A percentile compares a stretch with the other conserved stretches of the same genome.
phyloP scores from a whole-genome alignment of 2,329 filamentous ascomycete species.

The Didymella pomorum region DNA sequence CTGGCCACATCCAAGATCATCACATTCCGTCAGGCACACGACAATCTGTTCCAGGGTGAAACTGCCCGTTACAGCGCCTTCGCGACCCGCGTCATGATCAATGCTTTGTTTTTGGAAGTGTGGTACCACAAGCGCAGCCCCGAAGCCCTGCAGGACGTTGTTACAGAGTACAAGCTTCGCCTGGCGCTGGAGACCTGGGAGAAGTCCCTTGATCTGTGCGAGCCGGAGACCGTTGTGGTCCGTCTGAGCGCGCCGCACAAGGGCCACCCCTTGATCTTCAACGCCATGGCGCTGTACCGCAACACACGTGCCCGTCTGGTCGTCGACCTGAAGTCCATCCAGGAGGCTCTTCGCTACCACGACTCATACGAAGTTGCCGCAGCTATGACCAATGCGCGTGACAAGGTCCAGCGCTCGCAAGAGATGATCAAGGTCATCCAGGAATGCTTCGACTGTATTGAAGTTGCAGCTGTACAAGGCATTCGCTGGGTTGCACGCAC shows the following conservation, averaged over 20 bases:
- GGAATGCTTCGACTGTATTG: constrained; percentile 96
- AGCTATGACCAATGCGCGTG: constrained; percentile 92
- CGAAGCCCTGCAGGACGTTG: constrained; percentile 95
- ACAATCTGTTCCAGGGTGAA: constrained; percentile 94
- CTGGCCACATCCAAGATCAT: constrained; percentile 74
- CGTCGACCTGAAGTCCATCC: constrained; percentile 93
- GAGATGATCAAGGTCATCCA: constrained; percentile 99
- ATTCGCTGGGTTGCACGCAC: constrained; percentile 98
- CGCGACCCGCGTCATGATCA: constrained; percentile 97
- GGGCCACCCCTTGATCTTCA: constrained; percentile 95
- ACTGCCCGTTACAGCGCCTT: constrained; percentile 92
- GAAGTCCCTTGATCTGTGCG: constrained; percentile 90
- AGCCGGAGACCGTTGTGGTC: constrained; percentile 87
- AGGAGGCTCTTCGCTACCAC: constrained; percentile 96
- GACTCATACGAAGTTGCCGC: constrained; percentile 96
- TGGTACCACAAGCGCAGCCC: constrained; percentile 99
- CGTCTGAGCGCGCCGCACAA: constrained; percentile 94
- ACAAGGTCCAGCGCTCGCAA: constrained; percentile 91
- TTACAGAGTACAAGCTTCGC: constrained; percentile 96
- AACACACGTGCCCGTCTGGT: constrained; percentile 92
- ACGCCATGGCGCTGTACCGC: constrained; percentile 95
- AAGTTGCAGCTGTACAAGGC: constrained; percentile 91
- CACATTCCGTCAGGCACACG: constrained; percentile 92
- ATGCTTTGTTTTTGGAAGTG: constrained; percentile 95
- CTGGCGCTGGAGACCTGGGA: constrained; percentile 99